These are phyloP conservation scores for Letharia lupina DNA, from an alignment of 495 filamentous ascomycete species.

Conservation along the genomic window DNA sequence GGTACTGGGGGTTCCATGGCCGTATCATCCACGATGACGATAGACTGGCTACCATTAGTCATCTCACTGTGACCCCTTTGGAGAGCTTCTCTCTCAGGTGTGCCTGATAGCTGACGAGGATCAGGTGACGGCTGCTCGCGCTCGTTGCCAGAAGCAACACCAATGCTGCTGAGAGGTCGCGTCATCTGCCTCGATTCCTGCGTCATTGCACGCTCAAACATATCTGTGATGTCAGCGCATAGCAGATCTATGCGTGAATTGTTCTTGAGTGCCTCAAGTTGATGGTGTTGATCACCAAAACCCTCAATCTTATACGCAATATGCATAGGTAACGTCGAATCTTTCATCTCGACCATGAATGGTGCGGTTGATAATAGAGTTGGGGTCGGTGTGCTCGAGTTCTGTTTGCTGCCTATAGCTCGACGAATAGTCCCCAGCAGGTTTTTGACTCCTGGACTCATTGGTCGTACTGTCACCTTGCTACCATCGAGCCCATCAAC, in stretches of 20 bases:
- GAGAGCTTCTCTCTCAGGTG: slow-evolving; percentile 23
- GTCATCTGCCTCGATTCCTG: slow-evolving; percentile 12
- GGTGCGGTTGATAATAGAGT: slow-evolving; percentile 15
- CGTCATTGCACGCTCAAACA: slow-evolving; percentile 40
- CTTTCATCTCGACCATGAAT: slow-evolving; percentile 28
- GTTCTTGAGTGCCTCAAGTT: slow-evolving; percentile 31
- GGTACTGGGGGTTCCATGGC: slow-evolving; percentile 25
- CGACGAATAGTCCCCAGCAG: slow-evolving; percentile 82
- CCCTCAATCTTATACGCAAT: slow-evolving; percentile 40
- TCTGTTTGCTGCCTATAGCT: slow-evolving; percentile 65
- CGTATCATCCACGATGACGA: slow-evolving; percentile 73
- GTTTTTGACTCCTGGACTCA: slow-evolving; percentile 67
- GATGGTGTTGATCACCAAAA: slow-evolving; percentile 38
- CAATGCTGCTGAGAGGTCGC: slow-evolving; percentile 15
- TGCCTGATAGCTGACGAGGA: slow-evolving; percentile 17
- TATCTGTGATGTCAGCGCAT: slow-evolving; percentile 63
- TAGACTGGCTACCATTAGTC: slow-evolving; percentile 73
- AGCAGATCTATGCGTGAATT: slow-evolving; percentile 61
- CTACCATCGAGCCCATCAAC: slow-evolving; percentile 9
- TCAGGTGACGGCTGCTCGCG: slow-evolving; percentile 21
- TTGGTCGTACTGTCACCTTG: slow-evolving; percentile 30
- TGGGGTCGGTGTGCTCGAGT: slow-evolving; percentile 35
- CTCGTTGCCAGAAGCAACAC: slow-evolving; percentile 20
- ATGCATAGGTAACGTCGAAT: slow-evolving; percentile 40
- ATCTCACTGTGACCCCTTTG: slow-evolving; percentile 48